Base-by-base conservation (phyloP, 441 rosid genomes). In the Arabidopsis lyrata region DNA sequence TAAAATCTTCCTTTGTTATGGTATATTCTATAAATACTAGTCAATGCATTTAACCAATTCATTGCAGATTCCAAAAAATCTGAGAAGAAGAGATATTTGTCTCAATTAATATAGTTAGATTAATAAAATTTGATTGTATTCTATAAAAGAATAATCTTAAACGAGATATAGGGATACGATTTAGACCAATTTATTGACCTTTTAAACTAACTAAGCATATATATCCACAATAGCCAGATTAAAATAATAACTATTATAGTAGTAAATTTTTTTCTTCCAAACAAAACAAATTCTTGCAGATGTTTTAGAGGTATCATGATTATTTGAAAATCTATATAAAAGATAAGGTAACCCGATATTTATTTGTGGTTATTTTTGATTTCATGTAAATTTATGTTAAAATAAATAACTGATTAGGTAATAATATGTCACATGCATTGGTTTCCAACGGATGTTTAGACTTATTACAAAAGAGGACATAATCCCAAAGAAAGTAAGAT, bases 381-480 rank as follows among this genome's bases (percentile, higher is more conserved):
- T n/a, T n/a, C n/a, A n/a, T n/a, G n/a, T 16, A 3, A 55, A 36
- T 18, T 16, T 44, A 32, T 32, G 24, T 8, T 1, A 6, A 47
- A 16, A 64, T 35, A 55, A 16, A n/a, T 35, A 47, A 70, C 50
- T 35, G 36, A 39, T 29, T 39, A 57, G 69, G 44, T 4, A 27
- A 72, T 12, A 44, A 63, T 38, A 53, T 62, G 8, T 53, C 54
- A 63, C 70, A 42, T 63, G 12, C 47, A 74, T 29, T 44, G 29
- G 56, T 18, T 45, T 27, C 5, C 7, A 45, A 20, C 24, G 58
- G 15, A 74, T 59, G 12, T 16, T 66, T 65, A n/a, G 32, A 41
- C 41, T 66, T 31, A n/a, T 15, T 8, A 58, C 53, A 59, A 66
- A 57, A 57, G 44, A 27, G 41, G 39, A 64, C 29, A 47, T 20